phyloP scores from a whole-genome alignment of 352 stramenopile species.

The Phytophthora agathidicida region DNA sequence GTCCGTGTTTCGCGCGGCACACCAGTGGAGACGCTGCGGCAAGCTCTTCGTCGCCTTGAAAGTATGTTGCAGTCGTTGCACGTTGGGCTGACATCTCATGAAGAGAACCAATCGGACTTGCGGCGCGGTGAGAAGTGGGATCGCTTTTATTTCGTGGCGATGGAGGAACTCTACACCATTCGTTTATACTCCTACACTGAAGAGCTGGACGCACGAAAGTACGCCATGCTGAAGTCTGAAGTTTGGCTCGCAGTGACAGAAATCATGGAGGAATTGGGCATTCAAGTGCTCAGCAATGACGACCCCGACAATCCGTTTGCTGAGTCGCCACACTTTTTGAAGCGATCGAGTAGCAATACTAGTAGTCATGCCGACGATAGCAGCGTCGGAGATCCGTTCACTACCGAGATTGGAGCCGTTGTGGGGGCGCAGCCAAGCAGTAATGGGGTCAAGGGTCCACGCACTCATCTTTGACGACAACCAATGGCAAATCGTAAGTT shows the following conservation, averaged over 20 bases:
- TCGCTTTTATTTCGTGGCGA: constrained; percentile 86
- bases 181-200: constrained; percentile 90
- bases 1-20: constrained; percentile 66
- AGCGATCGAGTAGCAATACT: constrained; percentile 26
- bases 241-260: constrained; percentile 90
- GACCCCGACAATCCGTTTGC: constrained; percentile 45
- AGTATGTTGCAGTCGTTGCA: constrained; percentile 86
- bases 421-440: constrained; percentile 43
- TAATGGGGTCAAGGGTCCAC: constrained; percentile 33
- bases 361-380: constrained; percentile 25
- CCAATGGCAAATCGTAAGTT: constrained; percentile 21
- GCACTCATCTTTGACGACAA: constrained; percentile 48
- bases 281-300: constrained; percentile 58
- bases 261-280: constrained; percentile 85
- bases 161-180: constrained; percentile 86
- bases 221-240: constrained; percentile 90
- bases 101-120: constrained; percentile 84
- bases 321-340: constrained; percentile 40
- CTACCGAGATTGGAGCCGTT: constrained; percentile 59
- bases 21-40: constrained; percentile 61
- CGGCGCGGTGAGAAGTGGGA: constrained; percentile 84
- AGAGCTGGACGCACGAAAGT: constrained; percentile 86
- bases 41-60: constrained; percentile 66
- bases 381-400: constrained; percentile 55
- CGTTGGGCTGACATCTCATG: constrained; percentile 85